Evolutionary conservation across 2,329 filamentous ascomycete genomes (phyloP).

Genomic region (Magnaporthiopsis rhizophila): DNA sequence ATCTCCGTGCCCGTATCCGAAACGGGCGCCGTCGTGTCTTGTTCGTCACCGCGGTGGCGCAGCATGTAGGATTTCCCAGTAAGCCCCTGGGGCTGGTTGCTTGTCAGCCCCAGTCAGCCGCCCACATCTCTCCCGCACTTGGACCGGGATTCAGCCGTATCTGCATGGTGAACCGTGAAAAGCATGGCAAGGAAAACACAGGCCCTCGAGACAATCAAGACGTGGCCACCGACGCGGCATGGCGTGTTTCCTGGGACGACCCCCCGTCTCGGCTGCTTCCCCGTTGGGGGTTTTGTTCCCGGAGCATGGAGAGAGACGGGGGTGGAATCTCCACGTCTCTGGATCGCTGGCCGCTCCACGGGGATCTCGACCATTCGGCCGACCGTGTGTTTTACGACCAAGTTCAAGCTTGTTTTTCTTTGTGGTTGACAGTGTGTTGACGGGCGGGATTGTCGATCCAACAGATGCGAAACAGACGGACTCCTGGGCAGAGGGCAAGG

Average conservation of each 20-base stretch:
- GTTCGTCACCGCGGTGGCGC: not conserved
- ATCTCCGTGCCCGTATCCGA: not conserved
- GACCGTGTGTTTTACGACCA: not conserved
- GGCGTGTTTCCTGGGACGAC: not conserved
- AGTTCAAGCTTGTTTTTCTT: not conserved
- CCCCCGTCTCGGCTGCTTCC: not conserved
- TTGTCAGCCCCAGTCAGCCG: not conserved
- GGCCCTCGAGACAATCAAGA: too few species aligned
- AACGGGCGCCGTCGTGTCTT: not conserved
- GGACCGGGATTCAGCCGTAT: too few species aligned
- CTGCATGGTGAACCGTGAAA: too few species aligned
- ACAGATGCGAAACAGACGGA: not conserved
- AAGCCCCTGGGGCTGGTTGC: too few species aligned
- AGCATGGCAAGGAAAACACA: too few species aligned
- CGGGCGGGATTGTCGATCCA: not conserved
- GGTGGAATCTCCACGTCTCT: too few species aligned
- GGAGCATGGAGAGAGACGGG: too few species aligned
- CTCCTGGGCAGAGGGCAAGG: too few species aligned
- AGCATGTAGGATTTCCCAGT: not conserved
- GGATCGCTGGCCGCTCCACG: too few species aligned
- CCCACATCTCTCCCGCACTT: too few species aligned
- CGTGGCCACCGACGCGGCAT: too few species aligned
- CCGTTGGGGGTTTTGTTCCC: not conserved
- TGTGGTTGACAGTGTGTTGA: not conserved
- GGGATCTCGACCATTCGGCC: too few species aligned